A percentile compares a stretch with the other conserved stretches of the same genome.
Evolutionary conservation across 257 asterid species (phyloP).

Genomic region (Mitragyna speciosa): DNA sequence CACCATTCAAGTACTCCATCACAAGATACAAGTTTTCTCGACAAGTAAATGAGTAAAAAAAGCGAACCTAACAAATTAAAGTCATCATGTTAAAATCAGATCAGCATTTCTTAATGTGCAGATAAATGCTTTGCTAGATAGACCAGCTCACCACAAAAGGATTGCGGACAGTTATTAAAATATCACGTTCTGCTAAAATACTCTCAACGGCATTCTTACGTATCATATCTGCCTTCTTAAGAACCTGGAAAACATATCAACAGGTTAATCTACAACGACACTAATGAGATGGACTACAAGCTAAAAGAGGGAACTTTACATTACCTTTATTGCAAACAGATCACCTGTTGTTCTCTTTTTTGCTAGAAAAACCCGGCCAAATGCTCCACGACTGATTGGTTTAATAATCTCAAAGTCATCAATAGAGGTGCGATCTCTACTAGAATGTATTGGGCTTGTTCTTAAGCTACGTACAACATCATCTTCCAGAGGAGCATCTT

Average conservation of each 20-base stretch:
- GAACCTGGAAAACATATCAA: constrained; percentile 57
- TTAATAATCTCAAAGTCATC: constrained; percentile 97
- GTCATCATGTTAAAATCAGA: constrained; percentile 29
- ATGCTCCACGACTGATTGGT: constrained; percentile 99
- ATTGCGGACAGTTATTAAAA: constrained; percentile 94
- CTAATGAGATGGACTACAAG: not conserved
- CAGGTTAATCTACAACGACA: not conserved
- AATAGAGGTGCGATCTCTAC: constrained; percentile 91
- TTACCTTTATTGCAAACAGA: constrained; percentile 94
- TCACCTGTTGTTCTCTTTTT: constrained; percentile 97
- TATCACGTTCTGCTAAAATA: constrained; percentile 97
- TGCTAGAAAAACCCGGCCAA: constrained; percentile 97
- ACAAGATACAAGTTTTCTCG: constrained; percentile 97
- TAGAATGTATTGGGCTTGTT: constrained; percentile 89
- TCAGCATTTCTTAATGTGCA: constrained; percentile 17
- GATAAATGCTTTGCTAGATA: constrained; percentile 26
- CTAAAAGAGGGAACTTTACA: not conserved
- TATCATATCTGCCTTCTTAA: constrained; percentile 97
- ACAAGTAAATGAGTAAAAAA: constrained; percentile 97
- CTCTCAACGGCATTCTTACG: constrained; percentile 99
- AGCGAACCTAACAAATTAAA: constrained; percentile 67
- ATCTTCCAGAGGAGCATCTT: constrained; percentile 97
- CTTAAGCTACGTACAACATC: constrained; percentile 95
- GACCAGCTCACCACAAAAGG: constrained; percentile 94
- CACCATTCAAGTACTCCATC: constrained; percentile 99